Evolutionary conservation across 2,329 filamentous ascomycete species (phyloP).

Genomic region (Botrytis sinoallii): DNA sequence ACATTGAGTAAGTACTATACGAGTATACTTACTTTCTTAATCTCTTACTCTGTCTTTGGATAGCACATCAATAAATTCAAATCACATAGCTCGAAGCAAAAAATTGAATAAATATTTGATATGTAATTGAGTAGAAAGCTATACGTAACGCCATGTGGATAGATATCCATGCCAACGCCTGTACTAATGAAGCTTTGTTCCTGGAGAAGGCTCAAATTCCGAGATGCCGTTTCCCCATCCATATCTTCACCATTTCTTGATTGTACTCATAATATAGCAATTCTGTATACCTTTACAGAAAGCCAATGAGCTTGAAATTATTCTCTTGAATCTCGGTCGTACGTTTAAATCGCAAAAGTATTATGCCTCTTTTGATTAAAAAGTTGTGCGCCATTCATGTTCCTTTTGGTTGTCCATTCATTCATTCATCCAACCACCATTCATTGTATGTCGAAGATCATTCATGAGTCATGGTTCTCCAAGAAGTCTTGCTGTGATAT

Average conservation of each 20-base stretch:
- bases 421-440: background rate
- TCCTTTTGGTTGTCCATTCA: background rate
- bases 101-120: background rate
- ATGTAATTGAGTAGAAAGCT: background rate
- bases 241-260: background rate
- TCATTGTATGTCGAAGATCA: conserved; percentile 10
- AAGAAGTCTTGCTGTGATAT: conserved; percentile 81
- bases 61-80: background rate
- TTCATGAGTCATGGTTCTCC: conserved; percentile 56
- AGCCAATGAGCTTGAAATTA: background rate
- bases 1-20: fast-evolving
- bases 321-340: background rate
- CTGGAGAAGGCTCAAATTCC: background rate
- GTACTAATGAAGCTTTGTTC: conserved; percentile 3
- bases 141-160: background rate
- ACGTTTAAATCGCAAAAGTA: background rate
- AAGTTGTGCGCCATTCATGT: background rate
- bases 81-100: background rate
- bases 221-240: background rate
- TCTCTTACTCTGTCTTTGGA: background rate
- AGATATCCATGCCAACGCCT: conserved; percentile 7
- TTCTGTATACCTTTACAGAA: background rate
- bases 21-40: too few relatives aligned
- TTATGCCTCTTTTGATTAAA: background rate
- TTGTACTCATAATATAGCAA: background rate